Percentiles rank a stretch among this genome's conserved stretches.
Conservation (phyloP, 306 rosid species). For the Amphicarpaea edgeworthii region DNA sequence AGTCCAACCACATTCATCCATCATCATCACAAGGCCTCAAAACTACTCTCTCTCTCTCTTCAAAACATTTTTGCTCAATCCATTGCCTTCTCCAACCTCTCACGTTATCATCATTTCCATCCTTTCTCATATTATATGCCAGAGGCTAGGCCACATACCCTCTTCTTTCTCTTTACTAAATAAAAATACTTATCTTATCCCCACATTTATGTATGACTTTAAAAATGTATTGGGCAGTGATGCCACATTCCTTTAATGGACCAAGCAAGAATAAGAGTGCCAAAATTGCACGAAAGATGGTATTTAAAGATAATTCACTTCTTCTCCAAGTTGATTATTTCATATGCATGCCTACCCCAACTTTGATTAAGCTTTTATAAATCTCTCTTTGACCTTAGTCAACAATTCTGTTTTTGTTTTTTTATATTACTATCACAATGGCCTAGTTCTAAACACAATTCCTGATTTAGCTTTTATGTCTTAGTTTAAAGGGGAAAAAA, state of each 20-base stretch:
- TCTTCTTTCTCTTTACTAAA: conserved; percentile 51
- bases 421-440: conserved; percentile 34
- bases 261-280: conserved; percentile 37
- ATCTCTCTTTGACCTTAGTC: conserved; percentile 47
- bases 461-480: conserved; percentile 48
- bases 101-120: conserved; percentile 59
- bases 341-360: conserved; percentile 37
- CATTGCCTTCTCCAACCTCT: conserved; percentile 44
- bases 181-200: conserved; percentile 32
- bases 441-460: conserved; percentile 40
- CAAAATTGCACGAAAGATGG: conserved; percentile 38
- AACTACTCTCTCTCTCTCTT: conserved; percentile 41
- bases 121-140: conserved; percentile 56
- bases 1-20: conserved; percentile 66
- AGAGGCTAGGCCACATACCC: conserved; percentile 59
- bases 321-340: conserved; percentile 36
- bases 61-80: conserved; percentile 35
- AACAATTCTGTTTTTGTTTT: conserved; percentile 19
- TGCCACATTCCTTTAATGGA: conserved; percentile 20
- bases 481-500: conserved; percentile 30
- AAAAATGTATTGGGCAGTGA: background rate
- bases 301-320: conserved; percentile 37
- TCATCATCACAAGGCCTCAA: conserved; percentile 51
- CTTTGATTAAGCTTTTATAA: conserved; percentile 49
- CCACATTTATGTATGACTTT: conserved; percentile 24